Conservation (phyloP, 352 stramenopile genomes). For the Phytophthora lateralis region DNA sequence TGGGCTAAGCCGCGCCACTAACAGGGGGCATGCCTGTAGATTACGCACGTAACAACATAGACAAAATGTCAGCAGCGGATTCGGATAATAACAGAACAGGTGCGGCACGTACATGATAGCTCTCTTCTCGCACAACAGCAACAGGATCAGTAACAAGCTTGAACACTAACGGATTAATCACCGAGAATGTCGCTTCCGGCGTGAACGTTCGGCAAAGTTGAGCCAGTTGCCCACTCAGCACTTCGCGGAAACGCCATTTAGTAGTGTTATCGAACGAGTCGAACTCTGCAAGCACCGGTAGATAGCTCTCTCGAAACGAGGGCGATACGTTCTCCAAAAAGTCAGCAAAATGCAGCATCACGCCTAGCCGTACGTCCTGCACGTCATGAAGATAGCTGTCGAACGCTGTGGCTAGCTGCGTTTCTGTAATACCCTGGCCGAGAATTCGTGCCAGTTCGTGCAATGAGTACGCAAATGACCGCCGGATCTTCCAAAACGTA, state of each 20-base stretch:
- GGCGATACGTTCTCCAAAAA: conserved; percentile 81
- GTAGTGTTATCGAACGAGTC: conserved; percentile 69
- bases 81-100: conserved; percentile 5
- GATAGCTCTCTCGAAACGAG: conserved; percentile 76
- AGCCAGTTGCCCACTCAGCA: conserved; percentile 76
- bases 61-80: conserved; percentile 5
- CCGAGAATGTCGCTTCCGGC: conserved; percentile 67
- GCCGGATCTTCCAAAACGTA: conserved; percentile 89
- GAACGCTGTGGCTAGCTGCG: conserved; percentile 81
- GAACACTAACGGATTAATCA: conserved; percentile 78
- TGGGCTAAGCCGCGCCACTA: conserved; percentile 51
- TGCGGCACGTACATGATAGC: conserved; percentile 50
- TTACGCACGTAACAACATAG: conserved; percentile 9
- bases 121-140: conserved; percentile 72
- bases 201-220: conserved; percentile 79
- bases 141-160: conserved; percentile 82
- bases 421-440: conserved; percentile 78
- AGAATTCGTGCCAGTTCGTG: conserved; percentile 89
- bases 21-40: conserved; percentile 63
- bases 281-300: conserved; percentile 77
- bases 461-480: conserved; percentile 92
- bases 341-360: conserved; percentile 85
- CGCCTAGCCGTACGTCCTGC: conserved; percentile 81
- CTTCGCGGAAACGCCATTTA: conserved; percentile 86
- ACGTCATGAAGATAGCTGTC: conserved; percentile 86